These are phyloP conservation scores for Aspergillus phoenicis DNA, from an alignment of 2,329 filamentous ascomycete species.

Conservation along the genomic window DNA sequence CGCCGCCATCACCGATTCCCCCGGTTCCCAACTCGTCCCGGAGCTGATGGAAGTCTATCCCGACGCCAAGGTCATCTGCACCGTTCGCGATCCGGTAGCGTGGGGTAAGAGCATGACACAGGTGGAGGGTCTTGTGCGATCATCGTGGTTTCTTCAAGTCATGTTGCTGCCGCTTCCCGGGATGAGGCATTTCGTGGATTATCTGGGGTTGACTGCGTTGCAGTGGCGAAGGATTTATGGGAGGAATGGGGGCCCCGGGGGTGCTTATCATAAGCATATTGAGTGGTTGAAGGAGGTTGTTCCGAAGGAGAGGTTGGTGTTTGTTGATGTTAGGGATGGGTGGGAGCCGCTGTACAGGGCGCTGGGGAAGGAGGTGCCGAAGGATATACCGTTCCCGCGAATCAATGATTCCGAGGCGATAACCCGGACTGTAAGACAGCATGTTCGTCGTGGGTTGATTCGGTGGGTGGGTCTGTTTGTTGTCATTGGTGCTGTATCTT, in stretches of 20 bases:
- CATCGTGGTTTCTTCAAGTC: constrained; percentile 21
- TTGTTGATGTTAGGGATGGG: constrained; percentile 45
- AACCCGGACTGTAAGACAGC: constrained; percentile 19
- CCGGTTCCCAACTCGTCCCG: constrained; percentile 45
- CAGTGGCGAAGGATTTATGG: constrained; percentile 28
- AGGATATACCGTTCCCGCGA: constrained; percentile 40
- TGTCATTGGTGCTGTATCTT: constrained; percentile 16
- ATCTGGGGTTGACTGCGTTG: constrained; percentile 15
- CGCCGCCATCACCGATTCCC: constrained; percentile 51
- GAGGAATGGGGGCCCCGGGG: constrained; percentile 8
- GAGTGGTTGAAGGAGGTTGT: constrained; percentile 30
- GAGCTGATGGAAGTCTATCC: constrained; percentile 55
- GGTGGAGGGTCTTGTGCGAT: constrained; percentile 17
- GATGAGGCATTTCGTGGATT: constrained; percentile 28
- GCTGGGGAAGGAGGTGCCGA: constrained; percentile 42
- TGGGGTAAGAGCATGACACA: constrained; percentile 31
- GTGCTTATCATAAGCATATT: constrained; percentile 27
- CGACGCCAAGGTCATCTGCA: constrained; percentile 52
- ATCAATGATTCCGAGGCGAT: constrained; percentile 37
- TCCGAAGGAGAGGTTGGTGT: constrained; percentile 37
- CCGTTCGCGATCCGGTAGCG: constrained; percentile 26
- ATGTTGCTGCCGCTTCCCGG: constrained; percentile 30
- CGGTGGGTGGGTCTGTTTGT: constrained; percentile 32
- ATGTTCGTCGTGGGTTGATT: constrained; percentile 31
- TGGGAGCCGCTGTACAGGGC: constrained; percentile 53